These are phyloP conservation scores for Trichophyton mentagrophytes DNA, from an alignment of 2,329 filamentous ascomycete species.

Conservation along the genomic window DNA sequence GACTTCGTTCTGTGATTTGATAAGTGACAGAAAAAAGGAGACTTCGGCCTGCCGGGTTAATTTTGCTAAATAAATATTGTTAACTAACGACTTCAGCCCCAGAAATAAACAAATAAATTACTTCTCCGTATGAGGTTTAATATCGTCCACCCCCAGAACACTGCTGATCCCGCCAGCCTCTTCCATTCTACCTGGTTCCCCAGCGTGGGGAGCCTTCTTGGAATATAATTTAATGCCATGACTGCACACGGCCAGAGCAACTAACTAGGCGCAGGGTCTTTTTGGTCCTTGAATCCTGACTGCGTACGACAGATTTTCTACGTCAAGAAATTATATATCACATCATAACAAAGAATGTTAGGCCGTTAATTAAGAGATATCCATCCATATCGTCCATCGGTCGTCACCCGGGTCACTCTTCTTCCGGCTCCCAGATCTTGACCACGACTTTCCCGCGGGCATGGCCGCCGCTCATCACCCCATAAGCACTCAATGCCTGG, in stretches of 20 bases:
- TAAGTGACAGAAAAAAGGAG: not conserved
- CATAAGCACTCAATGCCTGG: constrained; percentile 6
- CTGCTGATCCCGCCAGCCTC: not conserved
- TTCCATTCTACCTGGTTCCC: no score
- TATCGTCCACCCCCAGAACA: not conserved
- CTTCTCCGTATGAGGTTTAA: no score
- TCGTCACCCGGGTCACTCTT: not conserved
- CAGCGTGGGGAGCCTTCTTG: no score
- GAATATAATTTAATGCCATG: no score
- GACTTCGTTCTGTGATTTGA: not conserved
- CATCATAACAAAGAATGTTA: no score
- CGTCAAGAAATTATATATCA: no score
- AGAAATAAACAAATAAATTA: not conserved
- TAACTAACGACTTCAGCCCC: not conserved
- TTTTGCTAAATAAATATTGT: not conserved
- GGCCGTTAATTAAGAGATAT: not conserved
- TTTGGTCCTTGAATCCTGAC: no score
- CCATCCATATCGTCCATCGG: not conserved
- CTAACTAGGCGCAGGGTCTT: no score
- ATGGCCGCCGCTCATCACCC: constrained; percentile 6
- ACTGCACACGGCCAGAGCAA: no score
- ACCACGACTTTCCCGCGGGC: constrained; percentile 9
- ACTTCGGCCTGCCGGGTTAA: not conserved
- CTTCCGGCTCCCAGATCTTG: constrained; percentile 9
- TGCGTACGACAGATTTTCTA: no score